Percentiles rank a stretch among this genome's conserved stretches.
Evolutionary conservation across 2,329 filamentous ascomycete species (phyloP).

Genomic region (Hypoxylon sp.): DNA sequence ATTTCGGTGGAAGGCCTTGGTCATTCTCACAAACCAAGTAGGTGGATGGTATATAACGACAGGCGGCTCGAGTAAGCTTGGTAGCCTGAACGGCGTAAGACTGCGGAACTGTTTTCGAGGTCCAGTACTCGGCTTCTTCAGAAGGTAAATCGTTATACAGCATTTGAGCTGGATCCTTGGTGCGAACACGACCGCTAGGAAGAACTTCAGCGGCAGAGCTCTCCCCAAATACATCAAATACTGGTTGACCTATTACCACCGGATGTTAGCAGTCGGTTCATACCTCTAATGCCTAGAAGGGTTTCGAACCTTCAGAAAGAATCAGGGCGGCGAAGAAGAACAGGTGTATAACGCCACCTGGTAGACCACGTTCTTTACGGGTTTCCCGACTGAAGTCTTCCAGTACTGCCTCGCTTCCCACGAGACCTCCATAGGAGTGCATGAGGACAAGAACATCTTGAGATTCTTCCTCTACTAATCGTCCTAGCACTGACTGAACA

Average conservation of each 20-base stretch:
- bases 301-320: background rate
- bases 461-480: conserved; percentile 13
- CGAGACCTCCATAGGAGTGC: conserved; percentile 11
- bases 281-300: no score
- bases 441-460: conserved; percentile 11
- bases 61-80: conserved; percentile 1
- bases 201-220: background rate
- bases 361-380: background rate
- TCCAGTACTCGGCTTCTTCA: conserved; percentile 4
- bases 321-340: conserved; percentile 4
- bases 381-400: background rate
- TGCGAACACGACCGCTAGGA: background rate
- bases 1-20: background rate
- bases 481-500: conserved; percentile 11
- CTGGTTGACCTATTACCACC: no score
- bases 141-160: conserved; percentile 5
- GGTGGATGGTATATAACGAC: conserved; percentile 2
- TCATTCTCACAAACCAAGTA: conserved; percentile 13
- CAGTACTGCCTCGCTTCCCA: conserved; percentile 1
- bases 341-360: background rate
- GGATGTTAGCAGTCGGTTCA: no score
- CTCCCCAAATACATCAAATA: background rate
- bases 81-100: conserved; percentile 2
- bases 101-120: conserved; percentile 4
- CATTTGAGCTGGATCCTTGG: background rate